Evolutionary conservation across 441 rosid species (phyloP).

Genomic region (Gossypium davidsonii): DNA sequence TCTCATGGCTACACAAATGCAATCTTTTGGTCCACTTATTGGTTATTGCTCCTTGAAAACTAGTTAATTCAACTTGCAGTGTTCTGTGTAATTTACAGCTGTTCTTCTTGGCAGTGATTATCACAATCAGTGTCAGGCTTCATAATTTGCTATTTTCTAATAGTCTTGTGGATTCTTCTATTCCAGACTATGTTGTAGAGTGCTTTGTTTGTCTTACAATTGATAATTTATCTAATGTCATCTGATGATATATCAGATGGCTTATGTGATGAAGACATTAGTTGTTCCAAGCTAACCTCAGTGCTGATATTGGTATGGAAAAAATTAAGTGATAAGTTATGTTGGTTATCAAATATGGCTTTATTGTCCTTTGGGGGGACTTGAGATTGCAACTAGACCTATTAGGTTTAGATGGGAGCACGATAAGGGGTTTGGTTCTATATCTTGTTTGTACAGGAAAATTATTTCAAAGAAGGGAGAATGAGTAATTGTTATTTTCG

Average conservation of each 20-base stretch:
- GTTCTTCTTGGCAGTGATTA: slow-evolving; percentile 21
- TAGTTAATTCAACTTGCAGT: slow-evolving; percentile 21
- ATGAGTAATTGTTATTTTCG: not conserved
- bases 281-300: not conserved
- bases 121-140: slow-evolving; percentile 7
- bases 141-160: not conserved
- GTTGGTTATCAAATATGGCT: not conserved
- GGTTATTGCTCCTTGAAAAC: slow-evolving; percentile 34
- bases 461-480: not conserved
- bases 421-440: not conserved
- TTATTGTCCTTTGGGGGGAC: not conserved
- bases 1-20: not conserved
- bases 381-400: not conserved
- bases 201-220: not conserved
- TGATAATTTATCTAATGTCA: not conserved
- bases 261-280: not conserved
- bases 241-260: not conserved
- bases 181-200: not conserved
- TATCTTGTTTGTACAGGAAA: not conserved
- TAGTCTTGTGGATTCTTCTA: not conserved
- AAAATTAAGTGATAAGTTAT: not conserved
- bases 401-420: not conserved
- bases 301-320: not conserved
- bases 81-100: slow-evolving; percentile 15
- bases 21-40: not conserved